Conservation (phyloP, 2,329 filamentous ascomycete genomes). For the Aspergillus fructus region DNA sequence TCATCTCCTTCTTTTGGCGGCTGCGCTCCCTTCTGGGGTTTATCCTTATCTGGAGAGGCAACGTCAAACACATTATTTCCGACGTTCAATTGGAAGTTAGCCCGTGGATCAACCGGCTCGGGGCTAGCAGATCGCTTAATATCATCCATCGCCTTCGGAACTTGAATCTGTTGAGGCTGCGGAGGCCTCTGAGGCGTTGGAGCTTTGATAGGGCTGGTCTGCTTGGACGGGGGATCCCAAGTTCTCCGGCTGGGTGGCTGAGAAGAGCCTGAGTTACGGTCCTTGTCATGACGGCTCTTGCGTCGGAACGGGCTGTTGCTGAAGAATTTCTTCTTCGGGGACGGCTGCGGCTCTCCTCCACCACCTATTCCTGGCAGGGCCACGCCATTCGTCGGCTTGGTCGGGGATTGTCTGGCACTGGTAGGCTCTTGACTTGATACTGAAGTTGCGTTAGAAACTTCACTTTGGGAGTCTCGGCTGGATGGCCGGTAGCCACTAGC, state of each 20-base stretch:
- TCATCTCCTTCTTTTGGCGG: slow-evolving; percentile 55
- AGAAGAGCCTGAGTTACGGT: slow-evolving; percentile 36
- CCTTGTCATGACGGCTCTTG: slow-evolving; percentile 81
- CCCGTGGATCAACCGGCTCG: slow-evolving; percentile 85
- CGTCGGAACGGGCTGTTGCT: slow-evolving; percentile 89
- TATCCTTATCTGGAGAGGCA: slow-evolving; percentile 68
- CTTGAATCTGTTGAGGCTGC: slow-evolving; percentile 12
- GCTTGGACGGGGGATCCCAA: slow-evolving; percentile 49
- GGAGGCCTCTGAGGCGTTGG: slow-evolving; percentile 17
- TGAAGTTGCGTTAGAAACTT: slow-evolving; percentile 85
- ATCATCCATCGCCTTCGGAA: slow-evolving; percentile 14
- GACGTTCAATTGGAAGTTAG: slow-evolving; percentile 88
- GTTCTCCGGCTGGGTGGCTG: slow-evolving; percentile 51
- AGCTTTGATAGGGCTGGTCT: slow-evolving; percentile 47
- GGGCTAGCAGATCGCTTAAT: slow-evolving; percentile 59
- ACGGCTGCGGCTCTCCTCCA: slow-evolving; percentile 59
- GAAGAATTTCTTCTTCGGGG: slow-evolving; percentile 77
- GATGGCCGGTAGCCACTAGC: slow-evolving; percentile 68
- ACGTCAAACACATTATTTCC: slow-evolving; percentile 97
- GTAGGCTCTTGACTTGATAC: slow-evolving; percentile 80
- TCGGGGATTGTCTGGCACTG: slow-evolving; percentile 71
- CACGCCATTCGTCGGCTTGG: slow-evolving; percentile 55
- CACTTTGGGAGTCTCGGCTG: slow-evolving; percentile 85
- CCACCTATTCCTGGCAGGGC: slow-evolving; percentile 46
- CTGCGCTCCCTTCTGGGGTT: slow-evolving; percentile 41